These are phyloP conservation scores for Candida arabinofermentans DNA, from an alignment of 805 yeast genomes.

Conservation along the genomic window DNA sequence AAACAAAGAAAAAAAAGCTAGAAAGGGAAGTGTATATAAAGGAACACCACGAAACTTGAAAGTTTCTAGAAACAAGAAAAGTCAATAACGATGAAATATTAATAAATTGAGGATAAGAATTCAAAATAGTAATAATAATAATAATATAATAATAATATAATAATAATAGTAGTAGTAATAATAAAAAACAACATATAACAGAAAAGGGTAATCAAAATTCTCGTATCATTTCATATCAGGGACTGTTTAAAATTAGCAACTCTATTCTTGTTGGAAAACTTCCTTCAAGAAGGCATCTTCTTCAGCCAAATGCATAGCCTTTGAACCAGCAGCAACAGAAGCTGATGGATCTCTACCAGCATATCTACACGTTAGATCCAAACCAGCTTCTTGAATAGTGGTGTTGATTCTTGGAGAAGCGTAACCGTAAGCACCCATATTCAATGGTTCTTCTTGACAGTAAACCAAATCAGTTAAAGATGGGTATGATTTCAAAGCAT, in stretches of 20 bases:
- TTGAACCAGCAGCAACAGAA: conserved; percentile 96
- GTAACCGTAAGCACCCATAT: conserved; percentile 87
- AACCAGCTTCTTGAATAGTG: conserved; percentile 68
- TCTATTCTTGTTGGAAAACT: conserved; percentile 43
- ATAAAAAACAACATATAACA: not conserved
- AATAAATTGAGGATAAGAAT: not conserved
- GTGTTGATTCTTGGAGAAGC: conserved; percentile 82
- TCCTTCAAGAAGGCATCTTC: conserved; percentile 83
- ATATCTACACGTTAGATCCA: conserved; percentile 61
- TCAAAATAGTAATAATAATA: not conserved
- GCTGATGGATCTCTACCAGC: conserved; percentile 99
- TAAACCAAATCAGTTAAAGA: conserved; percentile 84
- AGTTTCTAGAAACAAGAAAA: no score
- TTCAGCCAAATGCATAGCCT: conserved; percentile 81
- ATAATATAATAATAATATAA: not conserved
- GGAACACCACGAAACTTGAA: no score
- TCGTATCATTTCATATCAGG: not conserved
- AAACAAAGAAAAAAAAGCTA: no score
- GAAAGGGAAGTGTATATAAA: no score
- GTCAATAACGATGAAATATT: not conserved
- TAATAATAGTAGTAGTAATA: not conserved
- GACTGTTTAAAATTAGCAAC: not conserved
- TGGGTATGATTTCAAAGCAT: conserved; percentile 74
- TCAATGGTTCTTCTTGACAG: conserved; percentile 99
- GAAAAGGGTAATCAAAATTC: not conserved